A percentile compares a stretch with the other conserved stretches of the same genome.
Conservation (phyloP, 148 eudicot genomes). For the Rhododendron williamsianum region DNA sequence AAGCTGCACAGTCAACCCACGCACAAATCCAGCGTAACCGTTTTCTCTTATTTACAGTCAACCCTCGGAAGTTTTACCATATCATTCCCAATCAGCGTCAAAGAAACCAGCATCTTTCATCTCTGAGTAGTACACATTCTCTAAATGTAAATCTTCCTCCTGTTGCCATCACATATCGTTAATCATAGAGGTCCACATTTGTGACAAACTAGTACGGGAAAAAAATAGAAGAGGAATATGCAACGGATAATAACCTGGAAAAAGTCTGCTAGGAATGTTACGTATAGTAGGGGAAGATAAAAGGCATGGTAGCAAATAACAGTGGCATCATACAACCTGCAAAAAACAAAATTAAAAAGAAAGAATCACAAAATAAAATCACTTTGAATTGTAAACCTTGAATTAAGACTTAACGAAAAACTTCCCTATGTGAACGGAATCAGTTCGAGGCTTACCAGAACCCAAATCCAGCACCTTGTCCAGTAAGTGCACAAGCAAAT, state of each 20-base stretch:
- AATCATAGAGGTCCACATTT: background rate
- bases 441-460: conserved; percentile 23
- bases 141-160: conserved; percentile 67
- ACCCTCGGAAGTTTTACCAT: background rate
- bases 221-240: background rate
- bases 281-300: conserved; percentile 61
- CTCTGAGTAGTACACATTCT: conserved; percentile 72
- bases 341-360: background rate
- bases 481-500: conserved; percentile 57
- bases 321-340: conserved; percentile 57
- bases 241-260: conserved; percentile 40
- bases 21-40: background rate
- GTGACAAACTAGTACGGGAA: background rate
- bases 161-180: conserved; percentile 11
- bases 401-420: background rate
- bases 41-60: conserved; percentile 28
- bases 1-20: background rate
- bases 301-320: conserved; percentile 62
- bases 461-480: conserved; percentile 58
- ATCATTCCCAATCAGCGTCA: conserved; percentile 59
- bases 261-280: conserved; percentile 66
- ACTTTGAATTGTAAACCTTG: background rate
- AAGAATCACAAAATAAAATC: conserved; percentile 2
- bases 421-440: background rate
- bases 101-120: conserved; percentile 82